Percentiles rank a stretch among this genome's conserved stretches.
phyloP scores from a whole-genome alignment of 1,284 basidiomycete species.

The Phellinidium pouzarii region DNA sequence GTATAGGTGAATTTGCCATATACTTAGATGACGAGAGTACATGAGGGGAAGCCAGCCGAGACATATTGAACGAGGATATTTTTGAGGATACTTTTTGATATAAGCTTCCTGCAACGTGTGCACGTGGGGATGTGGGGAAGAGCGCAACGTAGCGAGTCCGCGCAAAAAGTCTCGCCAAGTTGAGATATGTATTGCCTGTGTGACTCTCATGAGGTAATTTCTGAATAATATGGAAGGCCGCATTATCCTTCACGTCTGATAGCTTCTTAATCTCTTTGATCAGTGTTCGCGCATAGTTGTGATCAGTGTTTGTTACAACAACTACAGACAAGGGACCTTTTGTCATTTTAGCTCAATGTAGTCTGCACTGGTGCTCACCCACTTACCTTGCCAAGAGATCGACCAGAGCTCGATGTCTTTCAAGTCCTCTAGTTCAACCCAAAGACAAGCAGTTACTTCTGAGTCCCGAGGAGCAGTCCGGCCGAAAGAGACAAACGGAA shows the following conservation, averaged over 20 bases:
- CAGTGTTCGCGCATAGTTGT: constrained; percentile 25
- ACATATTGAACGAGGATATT: constrained; percentile 1
- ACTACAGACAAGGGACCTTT: constrained; percentile 43
- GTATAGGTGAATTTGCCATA: constrained; percentile 27
- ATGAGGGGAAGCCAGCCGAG: constrained; percentile 6
- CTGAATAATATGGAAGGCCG: constrained; percentile 47
- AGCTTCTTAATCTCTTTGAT: constrained; percentile 23
- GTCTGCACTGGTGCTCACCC: neutral
- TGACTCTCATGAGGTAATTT: constrained; percentile 30
- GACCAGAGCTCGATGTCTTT: constrained; percentile 33
- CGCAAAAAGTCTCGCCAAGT: constrained; percentile 55
- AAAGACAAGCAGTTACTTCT: constrained; percentile 44
- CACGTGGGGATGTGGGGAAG: constrained; percentile 35
- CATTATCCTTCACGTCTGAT: constrained; percentile 24
- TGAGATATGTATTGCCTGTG: constrained; percentile 51
- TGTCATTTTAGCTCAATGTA: neutral
- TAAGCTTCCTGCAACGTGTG: constrained; percentile 19
- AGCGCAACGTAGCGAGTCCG: constrained; percentile 42
- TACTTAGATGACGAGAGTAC: constrained; percentile 25
- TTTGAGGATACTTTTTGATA: neutral
- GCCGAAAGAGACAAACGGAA: constrained; percentile 23
- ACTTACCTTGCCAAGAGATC: constrained; percentile 43
- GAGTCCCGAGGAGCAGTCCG: constrained; percentile 19
- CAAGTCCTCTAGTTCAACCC: constrained; percentile 36
- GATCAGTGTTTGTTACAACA: constrained; percentile 34